phyloP scores from a whole-genome alignment of 805 yeast genomes.

The Hanseniaspora taiwanica region DNA sequence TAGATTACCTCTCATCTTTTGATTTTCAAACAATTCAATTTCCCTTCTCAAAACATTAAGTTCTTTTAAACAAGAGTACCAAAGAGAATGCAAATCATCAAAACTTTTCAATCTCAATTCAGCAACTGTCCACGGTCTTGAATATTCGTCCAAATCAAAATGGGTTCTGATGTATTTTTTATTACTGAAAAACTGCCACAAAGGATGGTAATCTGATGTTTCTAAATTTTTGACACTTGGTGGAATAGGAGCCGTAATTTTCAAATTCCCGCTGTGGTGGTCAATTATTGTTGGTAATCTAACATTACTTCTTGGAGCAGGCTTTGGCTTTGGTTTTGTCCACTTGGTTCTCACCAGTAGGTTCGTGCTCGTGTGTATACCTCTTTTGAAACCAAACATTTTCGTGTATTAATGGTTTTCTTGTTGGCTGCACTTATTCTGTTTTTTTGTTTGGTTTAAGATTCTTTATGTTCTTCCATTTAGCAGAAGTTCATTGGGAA shows the following conservation, averaged over 20 bases:
- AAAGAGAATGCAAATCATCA: conserved; percentile 79
- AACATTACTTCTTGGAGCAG: conserved; percentile 12
- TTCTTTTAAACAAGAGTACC: conserved; percentile 81
- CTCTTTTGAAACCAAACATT: conserved; percentile 7
- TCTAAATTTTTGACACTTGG: conserved; percentile 66
- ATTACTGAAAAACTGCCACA: conserved; percentile 81
- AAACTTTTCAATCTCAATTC: conserved; percentile 85
- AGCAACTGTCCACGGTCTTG: conserved; percentile 77
- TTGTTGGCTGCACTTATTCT: too few species aligned
- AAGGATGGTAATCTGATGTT: conserved; percentile 76
- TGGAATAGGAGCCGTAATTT: conserved; percentile 67
- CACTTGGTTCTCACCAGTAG: conserved; percentile 31
- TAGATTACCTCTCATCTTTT: conserved; percentile 14
- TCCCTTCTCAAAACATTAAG: conserved; percentile 72
- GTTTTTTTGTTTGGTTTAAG: too few species aligned
- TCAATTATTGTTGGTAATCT: conserved; percentile 17
- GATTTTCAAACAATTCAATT: conserved; percentile 38
- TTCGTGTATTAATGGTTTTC: too few species aligned
- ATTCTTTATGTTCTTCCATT: too few species aligned
- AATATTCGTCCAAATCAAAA: conserved; percentile 37
- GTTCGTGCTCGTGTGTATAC: conserved; percentile 25
- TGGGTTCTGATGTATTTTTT: conserved; percentile 46
- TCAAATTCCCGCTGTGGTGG: conserved; percentile 23
- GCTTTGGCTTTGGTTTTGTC: conserved; percentile 22
- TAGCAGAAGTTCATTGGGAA: too few species aligned